A percentile compares a stretch with the other conserved stretches of the same genome.
Evolutionary conservation across 371 early-diverging fungal genomes (phyloP).

Genomic region (Capniomyces stellatus): DNA sequence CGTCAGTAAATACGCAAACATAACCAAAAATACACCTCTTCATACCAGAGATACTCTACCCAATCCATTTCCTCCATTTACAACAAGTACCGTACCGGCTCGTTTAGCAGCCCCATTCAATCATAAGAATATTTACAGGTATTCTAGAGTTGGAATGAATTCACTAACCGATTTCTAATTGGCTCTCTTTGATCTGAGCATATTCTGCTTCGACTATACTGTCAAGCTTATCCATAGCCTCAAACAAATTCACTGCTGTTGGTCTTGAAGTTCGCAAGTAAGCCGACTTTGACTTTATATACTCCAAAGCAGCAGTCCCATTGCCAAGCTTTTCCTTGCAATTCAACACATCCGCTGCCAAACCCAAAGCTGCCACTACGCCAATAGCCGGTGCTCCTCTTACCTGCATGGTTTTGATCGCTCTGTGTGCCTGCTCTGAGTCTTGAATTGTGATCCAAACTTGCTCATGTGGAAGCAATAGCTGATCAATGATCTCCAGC

Average conservation of each 20-base stretch:
- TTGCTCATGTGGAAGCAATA: constrained; percentile 73
- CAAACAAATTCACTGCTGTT: constrained; percentile 91
- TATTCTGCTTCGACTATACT: constrained; percentile 18
- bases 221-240: constrained; percentile 60
- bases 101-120: too few relatives aligned
- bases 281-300: constrained; percentile 42
- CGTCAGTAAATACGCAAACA: too few relatives aligned
- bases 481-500: constrained; percentile 74
- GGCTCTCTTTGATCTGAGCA: constrained; percentile 3
- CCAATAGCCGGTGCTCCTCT: constrained; percentile 94
- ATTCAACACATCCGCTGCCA: constrained; percentile 62
- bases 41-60: too few relatives aligned
- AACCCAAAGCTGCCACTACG: constrained; percentile 79
- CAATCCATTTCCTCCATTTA: too few relatives aligned
- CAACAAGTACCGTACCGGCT: too few relatives aligned
- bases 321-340: constrained; percentile 21
- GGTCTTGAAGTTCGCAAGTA: constrained; percentile 81
- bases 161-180: not conserved
- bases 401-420: constrained; percentile 86
- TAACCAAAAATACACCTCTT: too few relatives aligned
- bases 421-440: constrained; percentile 61
- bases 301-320: constrained; percentile 27
- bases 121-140: too few relatives aligned
- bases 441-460: constrained; percentile 48
- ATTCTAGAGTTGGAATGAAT: too few relatives aligned